These are phyloP conservation scores for Malus hybrid DNA, from an alignment of 331 rosid genomes.

Conservation along the genomic window DNA sequence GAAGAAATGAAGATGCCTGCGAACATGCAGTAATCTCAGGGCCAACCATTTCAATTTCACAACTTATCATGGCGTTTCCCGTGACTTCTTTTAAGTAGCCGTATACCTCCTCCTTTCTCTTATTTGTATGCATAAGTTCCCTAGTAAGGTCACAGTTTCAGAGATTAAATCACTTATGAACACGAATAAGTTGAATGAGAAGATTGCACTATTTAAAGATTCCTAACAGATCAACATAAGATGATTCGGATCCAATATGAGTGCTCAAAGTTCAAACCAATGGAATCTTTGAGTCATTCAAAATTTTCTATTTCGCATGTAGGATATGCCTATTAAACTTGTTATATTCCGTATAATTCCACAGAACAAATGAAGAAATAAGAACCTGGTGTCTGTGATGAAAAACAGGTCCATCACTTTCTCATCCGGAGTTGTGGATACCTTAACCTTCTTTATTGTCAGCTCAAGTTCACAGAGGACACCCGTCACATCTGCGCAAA, in stretches of 20 bases:
- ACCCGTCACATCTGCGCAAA: slow-evolving; percentile 64
- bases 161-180: slow-evolving; percentile 5
- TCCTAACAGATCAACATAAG: not conserved
- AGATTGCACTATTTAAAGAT: not conserved
- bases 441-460: slow-evolving; percentile 81
- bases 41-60: slow-evolving; percentile 68
- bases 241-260: not conserved
- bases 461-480: slow-evolving; percentile 90
- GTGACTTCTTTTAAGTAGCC: slow-evolving; percentile 39
- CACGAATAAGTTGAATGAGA: not conserved
- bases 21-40: slow-evolving; percentile 56
- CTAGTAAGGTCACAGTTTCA: slow-evolving; percentile 32
- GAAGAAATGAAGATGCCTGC: slow-evolving; percentile 58
- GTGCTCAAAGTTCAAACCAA: not conserved
- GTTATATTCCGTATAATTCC: not conserved
- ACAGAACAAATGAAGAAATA: slow-evolving; percentile 3
- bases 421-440: slow-evolving; percentile 97
- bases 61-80: slow-evolving; percentile 45
- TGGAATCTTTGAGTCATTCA: not conserved
- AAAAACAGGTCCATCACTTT: slow-evolving; percentile 88
- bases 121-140: slow-evolving; percentile 72
- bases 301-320: not conserved
- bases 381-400: slow-evolving; percentile 81
- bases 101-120: slow-evolving; percentile 57
- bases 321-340: not conserved